phyloP scores from a whole-genome alignment of 331 rosid genomes.

The Malus hybrid region DNA sequence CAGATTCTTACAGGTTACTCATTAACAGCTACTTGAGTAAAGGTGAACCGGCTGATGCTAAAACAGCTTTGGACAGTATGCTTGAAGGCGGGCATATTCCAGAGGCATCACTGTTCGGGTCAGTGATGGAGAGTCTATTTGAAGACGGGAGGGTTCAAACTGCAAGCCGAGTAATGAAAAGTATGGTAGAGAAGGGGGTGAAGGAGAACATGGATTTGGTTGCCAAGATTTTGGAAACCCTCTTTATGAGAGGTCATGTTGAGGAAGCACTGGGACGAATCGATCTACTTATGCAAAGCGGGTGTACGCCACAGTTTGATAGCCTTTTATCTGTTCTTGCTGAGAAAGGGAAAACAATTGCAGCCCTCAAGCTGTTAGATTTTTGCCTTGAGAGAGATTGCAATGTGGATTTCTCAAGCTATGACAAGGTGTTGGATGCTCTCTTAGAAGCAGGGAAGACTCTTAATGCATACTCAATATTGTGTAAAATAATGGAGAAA shows the following conservation, averaged over 20 bases:
- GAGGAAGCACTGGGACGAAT: constrained; percentile 82
- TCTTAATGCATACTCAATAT: constrained; percentile 70
- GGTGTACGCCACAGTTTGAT: constrained; percentile 47
- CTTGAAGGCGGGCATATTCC: constrained; percentile 67
- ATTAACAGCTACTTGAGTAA: constrained; percentile 61
- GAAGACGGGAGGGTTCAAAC: constrained; percentile 79
- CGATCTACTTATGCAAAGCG: constrained; percentile 50
- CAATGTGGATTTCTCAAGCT: constrained; percentile 47
- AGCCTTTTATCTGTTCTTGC: constrained; percentile 51
- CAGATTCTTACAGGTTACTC: constrained; percentile 56
- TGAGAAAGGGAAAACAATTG: constrained; percentile 73
- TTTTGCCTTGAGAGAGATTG: constrained; percentile 65
- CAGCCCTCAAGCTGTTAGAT: constrained; percentile 74
- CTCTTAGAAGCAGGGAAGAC: constrained; percentile 67
- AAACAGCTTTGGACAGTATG: constrained; percentile 75
- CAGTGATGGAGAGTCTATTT: constrained; percentile 64
- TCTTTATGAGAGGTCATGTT: constrained; percentile 70
- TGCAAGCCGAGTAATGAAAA: constrained; percentile 78
- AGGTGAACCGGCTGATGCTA: constrained; percentile 79
- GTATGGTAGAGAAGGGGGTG: constrained; percentile 79
- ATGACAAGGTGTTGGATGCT: constrained; percentile 71
- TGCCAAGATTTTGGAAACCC: constrained; percentile 71
- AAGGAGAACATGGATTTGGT: constrained; percentile 70
- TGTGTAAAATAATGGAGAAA: constrained; percentile 71
- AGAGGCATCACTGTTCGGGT: constrained; percentile 45